These are phyloP conservation scores for Saturnispora zaruensis DNA, from an alignment of 805 yeast genomes.

Conservation along the genomic window DNA sequence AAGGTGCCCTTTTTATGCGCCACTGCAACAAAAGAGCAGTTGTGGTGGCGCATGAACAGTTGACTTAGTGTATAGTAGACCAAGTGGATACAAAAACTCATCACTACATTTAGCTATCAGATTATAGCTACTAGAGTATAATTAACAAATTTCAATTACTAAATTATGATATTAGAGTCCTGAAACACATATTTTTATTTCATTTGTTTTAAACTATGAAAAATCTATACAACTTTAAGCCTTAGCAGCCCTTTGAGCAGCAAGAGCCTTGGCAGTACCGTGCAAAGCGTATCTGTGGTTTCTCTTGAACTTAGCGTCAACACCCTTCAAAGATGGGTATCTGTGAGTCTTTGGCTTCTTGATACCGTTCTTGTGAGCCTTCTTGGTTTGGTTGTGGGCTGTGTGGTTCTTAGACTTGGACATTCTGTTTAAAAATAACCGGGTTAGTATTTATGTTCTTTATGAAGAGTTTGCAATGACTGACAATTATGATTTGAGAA, in stretches of 20 bases:
- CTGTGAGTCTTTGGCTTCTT: slow-evolving; percentile 98
- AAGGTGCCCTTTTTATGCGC: neutral
- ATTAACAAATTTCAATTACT: neutral
- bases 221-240: slow-evolving; percentile 7
- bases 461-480: neutral
- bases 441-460: slow-evolving; percentile 5
- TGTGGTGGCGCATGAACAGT: neutral
- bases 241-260: slow-evolving; percentile 43
- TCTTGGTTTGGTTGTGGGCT: slow-evolving; percentile 98
- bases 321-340: slow-evolving; percentile 98
- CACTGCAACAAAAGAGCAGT: neutral
- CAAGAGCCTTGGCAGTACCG: slow-evolving; percentile 93
- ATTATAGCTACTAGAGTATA: too few relatives aligned
- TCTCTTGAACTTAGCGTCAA: slow-evolving; percentile 98
- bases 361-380: slow-evolving; percentile 99
- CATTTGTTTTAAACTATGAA: slow-evolving; percentile 1
- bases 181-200: neutral
- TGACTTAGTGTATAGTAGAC: too few relatives aligned
- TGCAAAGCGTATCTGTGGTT: slow-evolving; percentile 99
- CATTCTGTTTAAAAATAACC: slow-evolving; percentile 39
- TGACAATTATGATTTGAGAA: neutral
- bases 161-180: neutral
- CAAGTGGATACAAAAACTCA: too few relatives aligned
- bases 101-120: too few relatives aligned
- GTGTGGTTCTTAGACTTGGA: slow-evolving; percentile 99